Evolutionary conservation across 1,139 yeast genomes (phyloP), one percentile per base, ranked within the genome.

Genomic region (Lizanozyma gosingica): DNA sequence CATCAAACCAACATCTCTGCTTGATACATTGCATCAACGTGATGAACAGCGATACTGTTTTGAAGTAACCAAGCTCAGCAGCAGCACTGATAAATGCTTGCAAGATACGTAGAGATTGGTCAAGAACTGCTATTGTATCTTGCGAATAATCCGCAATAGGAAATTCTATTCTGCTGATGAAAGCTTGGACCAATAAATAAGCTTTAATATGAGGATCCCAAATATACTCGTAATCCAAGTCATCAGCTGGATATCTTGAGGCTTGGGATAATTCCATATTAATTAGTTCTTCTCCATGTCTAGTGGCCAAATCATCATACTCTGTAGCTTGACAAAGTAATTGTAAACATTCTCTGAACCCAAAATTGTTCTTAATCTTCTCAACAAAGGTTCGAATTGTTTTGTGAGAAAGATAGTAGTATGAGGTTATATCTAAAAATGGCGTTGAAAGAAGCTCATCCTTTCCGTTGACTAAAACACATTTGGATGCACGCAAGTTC

Each of bases 171-270:
- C 95, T 69, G 44, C 83, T 75, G 75, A 94, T 76, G 53, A 77
- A 87, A 0, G 97, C 97, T 59, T 94, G 97, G 14, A 92, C 58
- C 45, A 92, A 70, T 49, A 92, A 67, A 54, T 77, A 92, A 1
- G 95, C 82, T 57, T 92, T 92, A 47, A 92, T 90, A 59, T 92
- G 97, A 2, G 98, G 97, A 59, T 92, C 96, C 83, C 95, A 88
- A 59, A 88, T 82, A 46, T 81, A 83, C 47, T 80, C 79, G 44
- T 74, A 75, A 27, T 71, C 69, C 48, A 81, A 64, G 50, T 80
- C 80, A 41, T 76, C 80, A 0, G 83, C 94, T 3, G 86, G 81
- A 52, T 78, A 92, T 44, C 94, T 71, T 69, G 88, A 74, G 39
- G 80, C 79, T 46, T 79, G 80, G 1, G 96, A 87, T 76, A 94